A percentile compares a stretch with the other conserved stretches of the same genome.
Conservation (phyloP, 2,329 filamentous ascomycete genomes). For the Raffaelea arxii region DNA sequence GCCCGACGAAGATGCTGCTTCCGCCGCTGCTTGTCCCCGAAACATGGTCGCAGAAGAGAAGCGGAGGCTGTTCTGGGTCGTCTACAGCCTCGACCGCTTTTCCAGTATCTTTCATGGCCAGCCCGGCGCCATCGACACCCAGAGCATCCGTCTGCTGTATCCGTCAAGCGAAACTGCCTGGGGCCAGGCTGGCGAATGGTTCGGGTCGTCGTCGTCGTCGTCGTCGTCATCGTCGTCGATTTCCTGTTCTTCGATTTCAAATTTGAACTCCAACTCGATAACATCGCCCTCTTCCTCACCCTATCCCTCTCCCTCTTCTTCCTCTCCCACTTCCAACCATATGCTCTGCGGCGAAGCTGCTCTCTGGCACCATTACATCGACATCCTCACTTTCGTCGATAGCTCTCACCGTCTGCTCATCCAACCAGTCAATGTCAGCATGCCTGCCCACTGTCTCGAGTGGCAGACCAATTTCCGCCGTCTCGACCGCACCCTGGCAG, state of each 20-base stretch:
- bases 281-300: too few relatives aligned
- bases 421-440: constrained; percentile 8
- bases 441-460: constrained; percentile 9
- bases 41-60: constrained; percentile 9
- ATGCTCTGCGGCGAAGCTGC: background rate
- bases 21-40: background rate
- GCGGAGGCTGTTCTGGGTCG: constrained; percentile 10
- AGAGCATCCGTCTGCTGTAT: constrained; percentile 7
- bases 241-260: too few relatives aligned
- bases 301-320: too few relatives aligned
- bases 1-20: background rate
- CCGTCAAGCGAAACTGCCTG: constrained; percentile 7
- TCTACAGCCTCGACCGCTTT: constrained; percentile 11
- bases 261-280: too few relatives aligned
- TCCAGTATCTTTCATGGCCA: constrained; percentile 9
- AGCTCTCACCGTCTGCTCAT: constrained; percentile 9
- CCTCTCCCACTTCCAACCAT: background rate
- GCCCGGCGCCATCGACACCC: constrained; percentile 8
- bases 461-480: constrained; percentile 11
- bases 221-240: background rate
- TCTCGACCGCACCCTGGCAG: constrained; percentile 2
- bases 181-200: constrained; percentile 7
- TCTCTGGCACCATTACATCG: constrained; percentile 9
- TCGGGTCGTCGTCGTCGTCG: background rate
- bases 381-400: constrained; percentile 8